These are phyloP conservation scores for Aspergillus sp. DNA, from an alignment of 2,329 filamentous ascomycete genomes.

Conservation along the genomic window DNA sequence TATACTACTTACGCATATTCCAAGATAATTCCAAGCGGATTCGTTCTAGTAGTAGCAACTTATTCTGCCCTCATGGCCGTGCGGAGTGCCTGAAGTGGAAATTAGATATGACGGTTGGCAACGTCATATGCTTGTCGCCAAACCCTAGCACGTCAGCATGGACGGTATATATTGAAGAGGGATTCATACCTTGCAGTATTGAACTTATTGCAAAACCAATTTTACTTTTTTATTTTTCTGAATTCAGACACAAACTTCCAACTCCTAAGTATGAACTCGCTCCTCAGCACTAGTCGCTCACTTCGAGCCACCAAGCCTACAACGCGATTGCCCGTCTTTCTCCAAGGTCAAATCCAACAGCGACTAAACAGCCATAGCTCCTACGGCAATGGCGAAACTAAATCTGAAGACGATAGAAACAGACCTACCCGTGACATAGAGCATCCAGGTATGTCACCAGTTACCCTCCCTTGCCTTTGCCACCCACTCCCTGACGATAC, in stretches of 20 bases:
- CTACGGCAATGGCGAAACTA: slow-evolving; percentile 18
- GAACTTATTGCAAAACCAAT: neutral
- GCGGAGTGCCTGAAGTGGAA: neutral
- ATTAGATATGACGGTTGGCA: neutral
- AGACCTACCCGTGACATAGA: slow-evolving; percentile 21
- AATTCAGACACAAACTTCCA: neutral
- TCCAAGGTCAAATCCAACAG: neutral
- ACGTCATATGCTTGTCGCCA: slow-evolving; percentile 2
- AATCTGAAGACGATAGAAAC: slow-evolving; percentile 9
- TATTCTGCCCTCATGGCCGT: too few relatives aligned
- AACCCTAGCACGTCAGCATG: neutral
- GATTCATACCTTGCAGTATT: neutral
- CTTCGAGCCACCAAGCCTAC: neutral
- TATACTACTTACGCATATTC: neutral
- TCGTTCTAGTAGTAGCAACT: neutral
- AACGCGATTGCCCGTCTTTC: neutral
- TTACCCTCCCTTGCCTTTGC: neutral
- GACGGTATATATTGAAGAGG: neutral
- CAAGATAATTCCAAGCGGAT: neutral
- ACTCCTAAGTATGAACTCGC: neutral
- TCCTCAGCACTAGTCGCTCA: slow-evolving; percentile 1
- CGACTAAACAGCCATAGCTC: slow-evolving; percentile 21
- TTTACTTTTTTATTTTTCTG: neutral
- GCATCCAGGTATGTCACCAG: slow-evolving; percentile 21
- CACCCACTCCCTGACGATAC: neutral